Conservation (phyloP, 176 grass and related monocot species). For the Hyparrhenia diplandra region DNA sequence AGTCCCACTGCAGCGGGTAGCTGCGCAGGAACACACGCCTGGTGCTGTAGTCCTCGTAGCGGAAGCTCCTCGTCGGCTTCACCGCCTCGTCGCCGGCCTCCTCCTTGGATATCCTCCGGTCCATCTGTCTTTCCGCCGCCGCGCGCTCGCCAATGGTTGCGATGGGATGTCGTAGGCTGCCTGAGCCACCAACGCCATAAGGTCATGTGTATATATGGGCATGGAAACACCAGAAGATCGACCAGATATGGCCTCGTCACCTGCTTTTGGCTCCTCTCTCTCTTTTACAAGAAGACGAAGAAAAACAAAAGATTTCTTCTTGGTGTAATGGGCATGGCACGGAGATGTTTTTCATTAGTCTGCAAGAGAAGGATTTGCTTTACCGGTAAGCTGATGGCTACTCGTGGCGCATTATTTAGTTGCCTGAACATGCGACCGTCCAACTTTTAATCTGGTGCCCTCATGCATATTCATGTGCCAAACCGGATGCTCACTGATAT, state of each 20-base stretch:
- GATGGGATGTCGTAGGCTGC: not conserved
- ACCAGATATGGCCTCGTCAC: not conserved
- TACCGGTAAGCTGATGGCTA: constrained; percentile 48
- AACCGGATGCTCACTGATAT: not conserved
- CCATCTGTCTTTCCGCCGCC: not conserved
- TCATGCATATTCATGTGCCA: not conserved
- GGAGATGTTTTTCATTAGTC: constrained; percentile 17
- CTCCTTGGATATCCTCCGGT: constrained; percentile 11
- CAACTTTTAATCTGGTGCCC: not conserved
- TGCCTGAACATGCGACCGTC: not conserved
- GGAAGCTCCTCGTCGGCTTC: constrained; percentile 56
- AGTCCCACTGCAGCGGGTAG: constrained; percentile 80
- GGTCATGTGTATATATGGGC: not conserved
- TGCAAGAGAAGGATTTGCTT: constrained; percentile 33
- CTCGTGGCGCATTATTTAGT: not conserved
- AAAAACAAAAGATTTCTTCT: not conserved
- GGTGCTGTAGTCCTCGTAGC: constrained; percentile 79
- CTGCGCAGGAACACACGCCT: constrained; percentile 73
- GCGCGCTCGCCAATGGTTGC: not conserved
- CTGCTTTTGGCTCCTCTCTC: not conserved
- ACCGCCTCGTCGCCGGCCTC: not conserved
- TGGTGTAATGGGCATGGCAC: constrained; percentile 29
- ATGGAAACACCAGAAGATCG: not conserved
- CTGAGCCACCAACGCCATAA: not conserved
- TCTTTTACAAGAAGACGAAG: too few relatives aligned